Base-by-base conservation (phyloP, 768 basidiomycete genomes). In the Porphyrellus cyaneotinctus region DNA sequence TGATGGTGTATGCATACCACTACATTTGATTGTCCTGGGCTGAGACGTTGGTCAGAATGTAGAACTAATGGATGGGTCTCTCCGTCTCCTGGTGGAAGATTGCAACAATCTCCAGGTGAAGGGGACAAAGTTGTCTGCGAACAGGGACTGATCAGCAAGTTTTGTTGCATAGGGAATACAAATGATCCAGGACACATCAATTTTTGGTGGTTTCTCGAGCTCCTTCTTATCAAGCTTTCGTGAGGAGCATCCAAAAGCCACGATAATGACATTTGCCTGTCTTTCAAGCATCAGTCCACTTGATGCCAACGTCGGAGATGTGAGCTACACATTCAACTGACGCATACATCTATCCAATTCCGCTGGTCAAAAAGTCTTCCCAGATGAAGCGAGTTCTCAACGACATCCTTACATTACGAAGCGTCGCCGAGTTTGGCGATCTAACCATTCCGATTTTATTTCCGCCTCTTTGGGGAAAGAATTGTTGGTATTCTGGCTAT, bases 101-200 rank as follows among this genome's bases (percentile, higher is more conserved):
- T 88, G 87, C 61, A 79, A 90, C 63, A 78, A 78, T 47, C 74
- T 85, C 14, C 89, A 90, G 80, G 88, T 87, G 57, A 49, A 46
- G 42, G 3, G 23, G 7, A 18, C 39, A 28, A 38, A 30, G 13
- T 54, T 10, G 0, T 48, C 24, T 33, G 15, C 15, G 15, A 32
- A 35, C 36, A 39, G 43, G 0, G 26, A 35, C 28, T 58, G 18
- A 59, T 47, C n/a, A 32, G 2, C 43, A 22, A 12, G 4, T n/a
- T 41, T 35, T 4, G 24, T 53, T 12, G 14, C 14, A 15, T 57
- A 91, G 86, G 89, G 89, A 6, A 55, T 89, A 14, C 88, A 91
- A 71, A 64, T 87, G 43, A 76, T 80, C 36, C 78, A 80, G 53
- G 86, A 88, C 58, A 78, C 77, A 26, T 62, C 75, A 0, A 75